phyloP scores from a whole-genome alignment of 192 early-diverging fungal genomes.

The Geosiphon pyriformis region DNA sequence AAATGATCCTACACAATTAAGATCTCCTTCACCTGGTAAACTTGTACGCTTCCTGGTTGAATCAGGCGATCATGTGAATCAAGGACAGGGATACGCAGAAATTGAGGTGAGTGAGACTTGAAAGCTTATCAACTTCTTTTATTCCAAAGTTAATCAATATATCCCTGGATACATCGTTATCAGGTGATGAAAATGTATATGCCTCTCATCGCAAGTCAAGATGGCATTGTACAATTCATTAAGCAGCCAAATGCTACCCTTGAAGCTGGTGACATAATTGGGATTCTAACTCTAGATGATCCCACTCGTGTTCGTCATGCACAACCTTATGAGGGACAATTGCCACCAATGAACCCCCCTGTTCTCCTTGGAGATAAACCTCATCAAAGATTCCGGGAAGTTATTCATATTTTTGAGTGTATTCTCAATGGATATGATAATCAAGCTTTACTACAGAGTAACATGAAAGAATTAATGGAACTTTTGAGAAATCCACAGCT shows the following conservation, averaged over 20 bases:
- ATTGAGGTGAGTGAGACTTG: constrained; percentile 65
- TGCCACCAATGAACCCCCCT: constrained; percentile 67
- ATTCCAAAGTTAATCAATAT: background rate
- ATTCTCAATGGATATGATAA: constrained; percentile 88
- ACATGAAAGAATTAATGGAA: constrained; percentile 69
- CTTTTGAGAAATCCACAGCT: constrained; percentile 71
- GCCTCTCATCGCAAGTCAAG: constrained; percentile 88
- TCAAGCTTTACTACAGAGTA: constrained; percentile 59
- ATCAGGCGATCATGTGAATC: constrained; percentile 83
- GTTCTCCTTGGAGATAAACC: constrained; percentile 83
- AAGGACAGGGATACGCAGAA: constrained; percentile 92
- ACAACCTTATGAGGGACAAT: constrained; percentile 72
- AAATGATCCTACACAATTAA: constrained; percentile 93
- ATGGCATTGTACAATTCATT: constrained; percentile 83
- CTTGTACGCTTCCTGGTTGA: constrained; percentile 91
- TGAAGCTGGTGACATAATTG: constrained; percentile 89
- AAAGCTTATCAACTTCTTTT: background rate
- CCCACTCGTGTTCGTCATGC: constrained; percentile 88
- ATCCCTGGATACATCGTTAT: background rate
- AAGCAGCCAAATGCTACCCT: constrained; percentile 84
- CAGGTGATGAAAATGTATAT: constrained; percentile 99
- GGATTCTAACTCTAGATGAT: constrained; percentile 88
- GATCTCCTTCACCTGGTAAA: constrained; percentile 95
- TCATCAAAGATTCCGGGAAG: constrained; percentile 71
- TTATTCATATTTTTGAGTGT: constrained; percentile 59